Percentiles rank a stretch among this genome's conserved stretches.
Conservation (phyloP, 768 basidiomycete species). For the Lyophyllum semitale region DNA sequence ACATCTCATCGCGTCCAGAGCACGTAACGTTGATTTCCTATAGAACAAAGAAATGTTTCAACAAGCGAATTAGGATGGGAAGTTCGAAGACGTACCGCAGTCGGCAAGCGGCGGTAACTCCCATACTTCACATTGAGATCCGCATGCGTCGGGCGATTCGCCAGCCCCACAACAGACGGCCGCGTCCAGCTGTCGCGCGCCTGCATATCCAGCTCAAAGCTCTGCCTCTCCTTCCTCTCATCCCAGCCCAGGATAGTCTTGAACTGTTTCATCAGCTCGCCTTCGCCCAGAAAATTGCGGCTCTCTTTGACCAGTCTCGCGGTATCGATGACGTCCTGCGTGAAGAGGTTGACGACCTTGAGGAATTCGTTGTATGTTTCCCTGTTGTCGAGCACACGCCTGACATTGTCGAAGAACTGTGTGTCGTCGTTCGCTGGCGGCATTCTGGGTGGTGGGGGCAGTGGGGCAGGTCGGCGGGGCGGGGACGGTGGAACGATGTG, state of each 20-base stretch:
- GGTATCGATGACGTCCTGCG: slow-evolving; percentile 90
- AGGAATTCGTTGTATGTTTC: slow-evolving; percentile 93
- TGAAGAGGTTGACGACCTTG: slow-evolving; percentile 92
- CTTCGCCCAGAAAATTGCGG: slow-evolving; percentile 72
- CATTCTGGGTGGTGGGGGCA: slow-evolving; percentile 28
- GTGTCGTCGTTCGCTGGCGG: slow-evolving; percentile 45
- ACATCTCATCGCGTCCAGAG: slow-evolving; percentile 96
- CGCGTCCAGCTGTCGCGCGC: slow-evolving; percentile 51
- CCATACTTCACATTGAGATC: slow-evolving; percentile 78
- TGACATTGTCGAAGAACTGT: slow-evolving; percentile 92
- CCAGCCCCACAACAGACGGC: slow-evolving; percentile 43
- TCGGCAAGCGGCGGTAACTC: slow-evolving; percentile 86
- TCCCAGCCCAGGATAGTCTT: slow-evolving; percentile 89
- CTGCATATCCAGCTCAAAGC: slow-evolving; percentile 49
- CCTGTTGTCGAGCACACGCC: slow-evolving; percentile 66
- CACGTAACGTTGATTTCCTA: slow-evolving; percentile 89
- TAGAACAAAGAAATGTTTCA: not conserved
- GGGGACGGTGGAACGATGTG: slow-evolving; percentile 34
- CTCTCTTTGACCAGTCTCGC: slow-evolving; percentile 81
- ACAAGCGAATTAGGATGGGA: not conserved
- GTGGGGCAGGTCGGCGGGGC: slow-evolving; percentile 25
- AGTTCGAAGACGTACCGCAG: slow-evolving; percentile 54
- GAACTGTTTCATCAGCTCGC: slow-evolving; percentile 80
- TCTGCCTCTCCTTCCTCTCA: slow-evolving; percentile 64
- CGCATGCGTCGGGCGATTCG: slow-evolving; percentile 52